These are phyloP conservation scores for Hanseniaspora jakobsenii DNA, from an alignment of 805 yeast genomes.

Conservation along the genomic window DNA sequence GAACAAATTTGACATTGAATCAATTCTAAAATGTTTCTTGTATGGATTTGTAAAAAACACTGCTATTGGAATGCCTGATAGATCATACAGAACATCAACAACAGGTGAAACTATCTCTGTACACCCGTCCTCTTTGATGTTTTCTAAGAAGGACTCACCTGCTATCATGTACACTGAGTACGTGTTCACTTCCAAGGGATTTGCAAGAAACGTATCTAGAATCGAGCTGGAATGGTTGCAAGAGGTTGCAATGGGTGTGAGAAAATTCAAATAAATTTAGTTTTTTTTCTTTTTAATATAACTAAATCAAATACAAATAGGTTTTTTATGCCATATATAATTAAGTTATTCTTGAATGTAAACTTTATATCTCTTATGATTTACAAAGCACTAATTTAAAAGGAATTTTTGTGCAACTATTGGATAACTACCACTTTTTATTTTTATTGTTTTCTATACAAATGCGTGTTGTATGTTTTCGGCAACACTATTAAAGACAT, in stretches of 20 bases:
- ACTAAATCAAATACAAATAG: too few relatives aligned
- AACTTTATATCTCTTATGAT: too few relatives aligned
- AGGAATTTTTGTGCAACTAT: too few relatives aligned
- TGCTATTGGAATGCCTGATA: constrained; percentile 89
- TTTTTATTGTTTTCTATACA: too few relatives aligned
- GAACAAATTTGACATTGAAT: constrained; percentile 38
- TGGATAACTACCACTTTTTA: too few relatives aligned
- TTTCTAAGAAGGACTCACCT: constrained; percentile 60
- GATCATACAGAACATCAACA: constrained; percentile 76
- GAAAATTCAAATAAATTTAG: constrained; percentile 11
- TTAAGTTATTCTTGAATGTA: too few relatives aligned
- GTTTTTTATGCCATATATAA: too few relatives aligned
- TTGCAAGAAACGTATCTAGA: constrained; percentile 78
- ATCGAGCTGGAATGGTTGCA: constrained; percentile 77
- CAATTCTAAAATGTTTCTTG: constrained; percentile 64
- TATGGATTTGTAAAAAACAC: constrained; percentile 77
- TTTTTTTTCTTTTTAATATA: background rate
- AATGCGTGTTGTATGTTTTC: too few relatives aligned
- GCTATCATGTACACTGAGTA: constrained; percentile 91
- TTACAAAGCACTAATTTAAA: too few relatives aligned
- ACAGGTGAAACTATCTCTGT: constrained; percentile 76
- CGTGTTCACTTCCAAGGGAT: constrained; percentile 85
- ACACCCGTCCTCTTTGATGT: constrained; percentile 81
- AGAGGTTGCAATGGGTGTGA: constrained; percentile 44
- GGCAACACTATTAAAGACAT: too few relatives aligned